Base-by-base conservation (phyloP, 2,329 filamentous ascomycete species). In the Pseudocercospora cruenta region DNA sequence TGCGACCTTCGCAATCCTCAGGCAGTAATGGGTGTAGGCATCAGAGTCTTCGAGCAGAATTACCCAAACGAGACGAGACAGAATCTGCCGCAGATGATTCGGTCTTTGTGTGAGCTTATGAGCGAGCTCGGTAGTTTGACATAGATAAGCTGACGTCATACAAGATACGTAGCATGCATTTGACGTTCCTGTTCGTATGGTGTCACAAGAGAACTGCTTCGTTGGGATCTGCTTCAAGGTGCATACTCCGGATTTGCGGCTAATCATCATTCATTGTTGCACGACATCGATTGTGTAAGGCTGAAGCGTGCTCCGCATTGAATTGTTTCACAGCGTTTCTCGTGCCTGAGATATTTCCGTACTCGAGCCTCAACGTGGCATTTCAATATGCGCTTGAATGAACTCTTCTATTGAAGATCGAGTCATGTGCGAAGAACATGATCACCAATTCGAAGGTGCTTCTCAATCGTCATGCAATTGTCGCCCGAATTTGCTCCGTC, bases 71-170 rank as follows among this genome's bases (percentile, higher is more conserved):
- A 71, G 26, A 65, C 39, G 31, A 58, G 66, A 28, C 57, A 67
- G 21, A 68, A 67, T 16, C 47, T 71, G 36, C 68, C 69, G 51
- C 69, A 71, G 60, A 64, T 73, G 64, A 69, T 70, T 24, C 64
- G 65, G 58, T 68, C 62, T 5, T 22, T 73, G 39, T 69, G 70
- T 59, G 66, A 71, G 51, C 45, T 73, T 19, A 65, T 73, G 68
- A 57, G 64, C 10, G 70, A 69, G 33, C 64, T 72, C 33, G 70
- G 69, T 53, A 64, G 58, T 19, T 31, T 72, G 58, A 63, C 36
- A 47, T 62, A 49, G 16, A 64, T 58, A 39, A 22, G 16, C 47
- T 51, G 47, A 51, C 5, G 16, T 45, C 47, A 51, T n/a, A 51
- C 47, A 51, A 16, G n/a, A 51, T 4, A 51, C 47, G 47, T 51